These are phyloP conservation scores for Neodidymelliopsis sp. DNA, from an alignment of 2,329 filamentous ascomycete genomes.

Conservation along the genomic window DNA sequence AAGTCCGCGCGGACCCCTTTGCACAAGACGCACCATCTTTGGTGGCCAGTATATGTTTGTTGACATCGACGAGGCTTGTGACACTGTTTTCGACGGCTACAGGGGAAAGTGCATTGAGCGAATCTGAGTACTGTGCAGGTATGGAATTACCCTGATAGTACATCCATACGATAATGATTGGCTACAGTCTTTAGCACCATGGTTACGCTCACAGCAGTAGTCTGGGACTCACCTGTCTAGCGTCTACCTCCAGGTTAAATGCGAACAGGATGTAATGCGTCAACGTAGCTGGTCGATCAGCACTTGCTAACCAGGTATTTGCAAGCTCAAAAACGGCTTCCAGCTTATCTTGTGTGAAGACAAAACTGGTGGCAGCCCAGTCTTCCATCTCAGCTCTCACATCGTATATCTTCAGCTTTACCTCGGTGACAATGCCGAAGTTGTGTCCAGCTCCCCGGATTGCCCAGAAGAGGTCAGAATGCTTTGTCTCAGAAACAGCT, in stretches of 20 bases:
- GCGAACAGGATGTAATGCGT: slow-evolving; percentile 1
- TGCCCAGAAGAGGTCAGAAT: slow-evolving; percentile 50
- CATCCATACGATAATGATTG: not conserved
- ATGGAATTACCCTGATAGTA: not conserved
- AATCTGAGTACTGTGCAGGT: not conserved
- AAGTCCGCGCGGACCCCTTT: not conserved
- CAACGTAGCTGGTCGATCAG: not conserved
- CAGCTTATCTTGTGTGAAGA: slow-evolving; percentile 1
- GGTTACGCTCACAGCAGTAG: too few relatives aligned
- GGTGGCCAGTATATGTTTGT: not conserved
- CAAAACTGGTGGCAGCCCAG: slow-evolving; percentile 1
- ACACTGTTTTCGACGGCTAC: not conserved
- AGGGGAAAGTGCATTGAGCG: not conserved
- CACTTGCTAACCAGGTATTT: not conserved
- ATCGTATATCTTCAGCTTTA: slow-evolving; percentile 30
- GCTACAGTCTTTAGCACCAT: not conserved
- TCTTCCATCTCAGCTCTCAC: slow-evolving; percentile 9
- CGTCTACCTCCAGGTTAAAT: not conserved
- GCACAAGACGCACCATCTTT: not conserved
- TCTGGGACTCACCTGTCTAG: not conserved
- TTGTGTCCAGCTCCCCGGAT: slow-evolving; percentile 48
- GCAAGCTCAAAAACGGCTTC: not conserved
- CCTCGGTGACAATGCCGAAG: slow-evolving; percentile 42
- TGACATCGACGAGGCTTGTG: not conserved
- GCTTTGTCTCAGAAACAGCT: slow-evolving; percentile 37